Evolutionary conservation across 2,329 filamentous ascomycete genomes (phyloP).

Genomic region (Davidsoniella virescens): DNA sequence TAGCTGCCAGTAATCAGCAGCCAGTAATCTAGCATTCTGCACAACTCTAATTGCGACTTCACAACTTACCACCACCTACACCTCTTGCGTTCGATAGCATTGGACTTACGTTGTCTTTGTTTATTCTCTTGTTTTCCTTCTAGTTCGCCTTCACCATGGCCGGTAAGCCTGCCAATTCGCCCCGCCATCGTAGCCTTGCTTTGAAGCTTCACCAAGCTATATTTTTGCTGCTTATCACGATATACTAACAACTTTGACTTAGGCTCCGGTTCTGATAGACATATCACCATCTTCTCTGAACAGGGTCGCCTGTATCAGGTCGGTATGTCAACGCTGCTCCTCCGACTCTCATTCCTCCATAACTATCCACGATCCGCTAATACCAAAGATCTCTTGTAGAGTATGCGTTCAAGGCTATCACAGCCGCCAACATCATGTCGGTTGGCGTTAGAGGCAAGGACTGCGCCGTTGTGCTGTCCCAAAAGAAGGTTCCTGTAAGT

Average conservation of each 20-base stretch:
- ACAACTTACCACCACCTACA: not conserved
- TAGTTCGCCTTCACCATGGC: slow-evolving; percentile 10
- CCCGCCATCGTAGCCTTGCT: slow-evolving; percentile 5
- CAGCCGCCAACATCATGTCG: slow-evolving; percentile 96
- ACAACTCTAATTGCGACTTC: not conserved
- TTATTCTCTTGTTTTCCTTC: not conserved
- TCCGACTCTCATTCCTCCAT: slow-evolving; percentile 1
- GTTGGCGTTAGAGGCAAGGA: slow-evolving; percentile 91
- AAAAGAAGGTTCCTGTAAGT: slow-evolving; percentile 98
- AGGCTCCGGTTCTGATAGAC: slow-evolving; percentile 72
- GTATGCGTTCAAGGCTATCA: slow-evolving; percentile 99
- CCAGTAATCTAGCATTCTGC: not conserved
- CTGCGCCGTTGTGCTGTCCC: slow-evolving; percentile 90
- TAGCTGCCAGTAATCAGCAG: too few species aligned
- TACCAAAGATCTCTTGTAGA: slow-evolving; percentile 36
- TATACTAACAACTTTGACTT: slow-evolving; percentile 16
- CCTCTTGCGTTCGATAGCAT: not conserved
- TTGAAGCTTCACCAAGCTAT: not conserved
- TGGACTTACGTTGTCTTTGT: not conserved
- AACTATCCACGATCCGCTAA: not conserved
- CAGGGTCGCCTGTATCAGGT: slow-evolving; percentile 98
- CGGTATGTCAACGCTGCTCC: slow-evolving; percentile 47
- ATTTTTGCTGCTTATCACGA: not conserved
- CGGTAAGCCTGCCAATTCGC: slow-evolving; percentile 7
- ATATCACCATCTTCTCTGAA: slow-evolving; percentile 99